Evolutionary conservation across 1,284 basidiomycete species (phyloP), one percentile per base, ranked within the genome.

Genomic region (Lentinula novae-zelandiae): DNA sequence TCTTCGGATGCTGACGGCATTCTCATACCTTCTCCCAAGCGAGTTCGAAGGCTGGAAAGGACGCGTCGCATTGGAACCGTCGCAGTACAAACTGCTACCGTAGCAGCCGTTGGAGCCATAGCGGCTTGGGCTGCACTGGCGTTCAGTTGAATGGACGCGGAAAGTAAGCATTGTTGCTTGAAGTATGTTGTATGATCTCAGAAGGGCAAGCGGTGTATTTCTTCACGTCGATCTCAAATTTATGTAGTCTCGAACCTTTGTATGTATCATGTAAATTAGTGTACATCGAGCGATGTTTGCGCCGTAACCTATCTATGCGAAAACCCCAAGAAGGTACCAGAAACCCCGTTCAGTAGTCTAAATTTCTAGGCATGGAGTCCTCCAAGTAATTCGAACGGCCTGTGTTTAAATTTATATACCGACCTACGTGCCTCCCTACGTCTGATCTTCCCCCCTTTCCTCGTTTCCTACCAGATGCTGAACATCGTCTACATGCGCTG

Each of bases 111-210:
- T 44, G 87, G 87, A 34, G 87, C 86, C 15, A 82, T 85, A 12
- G 83, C 82, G 6, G 80, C 86, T 0, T 89, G 87, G 87, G 81
- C 83, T 33, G 85, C 85, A 22, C 72, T 89, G 61, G 87, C 87
- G 1, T 89, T 85, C 68, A 78, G 76, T 62, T 85, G 63, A 79
- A 61, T 50, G 49, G 15, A 20, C 1, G 27, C 27, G 27, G 27
- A 27, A 27, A 27, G 27, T 27, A 27, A 27, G 27, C 27, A 27
- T 27, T 27, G 27, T 27, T 27, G 27, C 27, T 27, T 4, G 27
- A 27, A 27, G 4, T 27, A 27, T 27, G 27, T 34, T 8, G n/a
- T 50, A 1, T 12, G 27, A 15, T 48, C 46, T 48, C n/a, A 46
- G 44, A 46, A 46, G 17, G 44, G 9, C 17, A 22, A 46, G 12